Evolutionary conservation across 1,284 basidiomycete species (phyloP).

Genomic region (Fomitopsis schrenkii): DNA sequence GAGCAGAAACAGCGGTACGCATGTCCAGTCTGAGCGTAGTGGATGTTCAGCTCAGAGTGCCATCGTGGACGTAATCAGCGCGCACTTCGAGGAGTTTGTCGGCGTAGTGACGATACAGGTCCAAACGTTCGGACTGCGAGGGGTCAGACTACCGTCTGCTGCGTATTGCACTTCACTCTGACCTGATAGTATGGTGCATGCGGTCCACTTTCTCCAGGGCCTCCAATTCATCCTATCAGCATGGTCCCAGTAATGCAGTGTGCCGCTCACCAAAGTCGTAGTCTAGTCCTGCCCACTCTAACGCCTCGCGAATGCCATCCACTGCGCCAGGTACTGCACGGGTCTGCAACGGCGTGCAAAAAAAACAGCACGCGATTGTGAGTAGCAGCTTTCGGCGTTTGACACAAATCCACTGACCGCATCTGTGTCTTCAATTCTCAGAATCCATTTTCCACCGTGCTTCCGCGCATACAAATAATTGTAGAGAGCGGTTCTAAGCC

Average conservation of each 20-base stretch:
- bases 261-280: constrained; percentile 79
- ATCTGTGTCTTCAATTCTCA: constrained; percentile 96
- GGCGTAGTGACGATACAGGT: constrained; percentile 78
- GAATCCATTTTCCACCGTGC: constrained; percentile 81
- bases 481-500: constrained; percentile 93
- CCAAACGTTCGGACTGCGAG: constrained; percentile 80
- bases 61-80: constrained; percentile 6
- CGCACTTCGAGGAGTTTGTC: constrained; percentile 72
- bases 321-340: constrained; percentile 82
- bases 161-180: constrained; percentile 5
- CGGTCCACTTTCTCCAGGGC: constrained; percentile 71
- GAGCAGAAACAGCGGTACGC: constrained; percentile 97
- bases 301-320: constrained; percentile 70
- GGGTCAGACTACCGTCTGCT: neutral
- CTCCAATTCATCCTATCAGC: constrained; percentile 34
- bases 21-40: constrained; percentile 57
- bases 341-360: constrained; percentile 41
- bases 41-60: neutral
- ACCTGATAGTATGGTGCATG: constrained; percentile 85
- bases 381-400: neutral
- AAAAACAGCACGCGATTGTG: neutral
- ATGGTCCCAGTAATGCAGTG: neutral
- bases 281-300: constrained; percentile 91
- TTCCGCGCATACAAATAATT: constrained; percentile 87
- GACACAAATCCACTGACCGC: constrained; percentile 41